phyloP scores from a whole-genome alignment of 768 basidiomycete genomes.

The Neoboletus magnificus region DNA sequence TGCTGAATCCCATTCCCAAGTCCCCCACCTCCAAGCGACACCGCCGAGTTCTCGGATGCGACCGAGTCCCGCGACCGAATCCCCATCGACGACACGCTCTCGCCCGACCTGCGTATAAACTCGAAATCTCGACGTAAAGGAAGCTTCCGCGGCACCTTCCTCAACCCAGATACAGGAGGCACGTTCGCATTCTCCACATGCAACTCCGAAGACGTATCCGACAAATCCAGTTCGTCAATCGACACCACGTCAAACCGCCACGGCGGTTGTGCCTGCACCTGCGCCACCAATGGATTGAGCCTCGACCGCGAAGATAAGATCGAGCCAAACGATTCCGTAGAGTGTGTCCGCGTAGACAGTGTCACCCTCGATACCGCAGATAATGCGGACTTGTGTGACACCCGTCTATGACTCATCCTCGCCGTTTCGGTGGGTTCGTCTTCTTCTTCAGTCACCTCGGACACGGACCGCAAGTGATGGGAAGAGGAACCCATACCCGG shows the following conservation, averaged over 20 bases:
- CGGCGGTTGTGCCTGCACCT: constrained; percentile 39
- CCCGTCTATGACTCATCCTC: constrained; percentile 9
- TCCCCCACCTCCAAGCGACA: constrained; percentile 39
- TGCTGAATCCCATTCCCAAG: constrained; percentile 51
- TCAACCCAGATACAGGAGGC: constrained; percentile 49
- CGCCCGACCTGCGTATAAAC: constrained; percentile 67
- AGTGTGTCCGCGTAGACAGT: constrained; percentile 29
- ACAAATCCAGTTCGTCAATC: constrained; percentile 78
- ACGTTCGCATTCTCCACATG: constrained; percentile 33
- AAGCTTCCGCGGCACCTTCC: constrained; percentile 53
- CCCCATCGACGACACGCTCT: constrained; percentile 77
- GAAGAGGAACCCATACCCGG: not conserved
- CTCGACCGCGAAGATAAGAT: constrained; percentile 29
- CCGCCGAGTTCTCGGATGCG: constrained; percentile 40
- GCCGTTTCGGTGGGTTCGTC: constrained; percentile 20
- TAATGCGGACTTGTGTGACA: constrained; percentile 24
- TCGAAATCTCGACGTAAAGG: constrained; percentile 80
- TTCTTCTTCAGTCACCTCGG: constrained; percentile 33
- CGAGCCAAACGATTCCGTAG: constrained; percentile 34
- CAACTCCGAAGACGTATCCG: constrained; percentile 65
- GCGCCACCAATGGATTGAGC: constrained; percentile 32
- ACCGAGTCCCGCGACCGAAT: constrained; percentile 61
- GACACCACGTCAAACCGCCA: constrained; percentile 73
- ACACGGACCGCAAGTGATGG: constrained; percentile 29
- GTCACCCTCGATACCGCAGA: constrained; percentile 19